Conservation (phyloP, 2,329 filamentous ascomycete species). For the Cryphonectria carpinicola region DNA sequence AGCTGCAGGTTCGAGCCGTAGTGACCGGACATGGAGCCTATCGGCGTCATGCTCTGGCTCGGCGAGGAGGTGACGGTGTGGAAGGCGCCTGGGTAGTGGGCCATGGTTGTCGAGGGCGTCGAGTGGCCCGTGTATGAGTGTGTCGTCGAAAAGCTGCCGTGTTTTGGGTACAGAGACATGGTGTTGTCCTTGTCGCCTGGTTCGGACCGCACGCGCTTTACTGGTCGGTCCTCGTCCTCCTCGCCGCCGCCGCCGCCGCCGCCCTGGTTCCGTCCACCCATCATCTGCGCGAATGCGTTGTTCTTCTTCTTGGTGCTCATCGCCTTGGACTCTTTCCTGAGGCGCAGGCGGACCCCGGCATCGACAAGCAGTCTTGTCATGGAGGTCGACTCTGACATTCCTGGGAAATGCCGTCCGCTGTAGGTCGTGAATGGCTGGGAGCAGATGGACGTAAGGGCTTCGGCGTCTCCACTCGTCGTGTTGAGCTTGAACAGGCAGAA, state of each 20-base stretch:
- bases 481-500: conserved; percentile 78
- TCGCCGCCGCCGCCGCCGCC: conserved; percentile 23
- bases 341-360: conserved; percentile 79
- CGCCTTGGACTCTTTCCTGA: conserved; percentile 79
- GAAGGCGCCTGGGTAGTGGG: conserved; percentile 20
- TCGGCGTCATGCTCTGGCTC: conserved; percentile 23
- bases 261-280: conserved; percentile 12
- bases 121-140: conserved; percentile 26
- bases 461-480: conserved; percentile 26
- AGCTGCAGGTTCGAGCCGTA: conserved; percentile 21
- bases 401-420: conserved; percentile 72
- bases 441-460: conserved; percentile 44
- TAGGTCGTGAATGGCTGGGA: conserved; percentile 72
- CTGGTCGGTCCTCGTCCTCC: conserved; percentile 24
- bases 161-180: conserved; percentile 22
- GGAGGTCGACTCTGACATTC: conserved; percentile 80
- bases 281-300: conserved; percentile 35
- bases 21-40: conserved; percentile 23
- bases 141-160: conserved; percentile 24
- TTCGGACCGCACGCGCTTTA: conserved; percentile 28
- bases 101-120: conserved; percentile 24
- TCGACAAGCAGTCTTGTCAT: conserved; percentile 83
- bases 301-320: conserved; percentile 53
- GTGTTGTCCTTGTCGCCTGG: conserved; percentile 20
- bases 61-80: conserved; percentile 28